These are phyloP conservation scores for Microbotryum saponariae DNA, from an alignment of 1,284 basidiomycete genomes.

Conservation along the genomic window DNA sequence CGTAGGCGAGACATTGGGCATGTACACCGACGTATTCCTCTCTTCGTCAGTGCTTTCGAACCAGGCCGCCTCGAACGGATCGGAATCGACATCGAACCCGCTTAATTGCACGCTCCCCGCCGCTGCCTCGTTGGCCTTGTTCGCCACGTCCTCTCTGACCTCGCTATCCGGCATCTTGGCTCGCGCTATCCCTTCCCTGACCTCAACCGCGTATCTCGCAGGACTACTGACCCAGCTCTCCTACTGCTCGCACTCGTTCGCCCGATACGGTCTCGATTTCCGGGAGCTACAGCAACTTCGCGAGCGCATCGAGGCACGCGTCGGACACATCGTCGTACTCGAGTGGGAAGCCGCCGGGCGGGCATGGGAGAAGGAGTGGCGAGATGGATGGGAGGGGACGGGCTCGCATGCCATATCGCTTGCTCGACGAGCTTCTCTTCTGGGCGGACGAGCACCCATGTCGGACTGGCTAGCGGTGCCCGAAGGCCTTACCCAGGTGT, in stretches of 20 bases:
- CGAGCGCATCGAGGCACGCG: conserved; percentile 55
- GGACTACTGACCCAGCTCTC: conserved; percentile 83
- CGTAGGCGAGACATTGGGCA: conserved; percentile 81
- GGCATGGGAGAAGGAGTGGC: conserved; percentile 32
- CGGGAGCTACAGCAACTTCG: conserved; percentile 37
- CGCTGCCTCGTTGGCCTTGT: conserved; percentile 53
- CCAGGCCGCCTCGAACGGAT: conserved; percentile 1
- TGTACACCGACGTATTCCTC: conserved; percentile 82
- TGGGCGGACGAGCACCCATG: conserved; percentile 38
- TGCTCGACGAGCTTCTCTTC: conserved; percentile 35
- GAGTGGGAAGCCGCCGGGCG: conserved; percentile 24
- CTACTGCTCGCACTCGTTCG: conserved; percentile 84
- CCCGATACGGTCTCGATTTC: conserved; percentile 84
- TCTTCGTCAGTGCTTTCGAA: conserved; percentile 46
- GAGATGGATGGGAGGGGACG: conserved; percentile 22
- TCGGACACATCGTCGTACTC: conserved; percentile 53
- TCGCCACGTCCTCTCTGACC: conserved; percentile 49
- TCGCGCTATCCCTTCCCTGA: conserved; percentile 46
- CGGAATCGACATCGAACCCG: conserved; percentile 25
- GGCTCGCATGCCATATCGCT: conserved; percentile 19
- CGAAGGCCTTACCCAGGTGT: conserved; percentile 35
- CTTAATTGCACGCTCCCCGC: conserved; percentile 24
- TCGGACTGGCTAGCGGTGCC: conserved; percentile 42
- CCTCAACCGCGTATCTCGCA: conserved; percentile 60
- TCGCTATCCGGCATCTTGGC: conserved; percentile 48